Percentiles rank a stretch among this genome's conserved stretches.
These are phyloP conservation scores for Podosphaera leucotricha DNA, from an alignment of 2,329 filamentous ascomycete species.

Conservation along the genomic window DNA sequence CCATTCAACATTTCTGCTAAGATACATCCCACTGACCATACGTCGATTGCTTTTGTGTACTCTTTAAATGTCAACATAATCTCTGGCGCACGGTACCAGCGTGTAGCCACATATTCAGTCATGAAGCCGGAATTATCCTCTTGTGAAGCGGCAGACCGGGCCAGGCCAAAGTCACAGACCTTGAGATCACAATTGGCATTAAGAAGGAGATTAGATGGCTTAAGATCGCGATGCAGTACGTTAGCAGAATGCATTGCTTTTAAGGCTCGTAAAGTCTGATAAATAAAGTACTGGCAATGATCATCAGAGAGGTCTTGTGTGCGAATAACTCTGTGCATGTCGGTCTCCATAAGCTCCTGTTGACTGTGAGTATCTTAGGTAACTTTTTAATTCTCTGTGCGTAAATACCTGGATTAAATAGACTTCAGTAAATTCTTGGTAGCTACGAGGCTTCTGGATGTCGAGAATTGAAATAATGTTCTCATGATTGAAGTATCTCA, in stretches of 20 bases:
- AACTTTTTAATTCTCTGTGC: neutral
- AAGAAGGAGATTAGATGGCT: slow-evolving; percentile 86
- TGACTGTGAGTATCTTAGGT: slow-evolving; percentile 1
- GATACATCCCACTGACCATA: slow-evolving; percentile 97
- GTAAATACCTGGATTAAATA: slow-evolving; percentile 74
- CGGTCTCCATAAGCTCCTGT: slow-evolving; percentile 96
- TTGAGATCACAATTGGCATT: slow-evolving; percentile 99
- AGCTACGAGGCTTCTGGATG: slow-evolving; percentile 93
- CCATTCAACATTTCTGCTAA: slow-evolving; percentile 96
- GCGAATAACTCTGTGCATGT: slow-evolving; percentile 97
- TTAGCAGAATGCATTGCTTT: slow-evolving; percentile 99
- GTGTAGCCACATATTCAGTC: slow-evolving; percentile 98
- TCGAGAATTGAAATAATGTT: slow-evolving; percentile 99
- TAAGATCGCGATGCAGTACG: slow-evolving; percentile 88
- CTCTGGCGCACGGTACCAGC: slow-evolving; percentile 96
- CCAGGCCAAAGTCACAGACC: slow-evolving; percentile 94
- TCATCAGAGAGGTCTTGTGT: slow-evolving; percentile 97
- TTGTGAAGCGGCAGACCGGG: slow-evolving; percentile 82
- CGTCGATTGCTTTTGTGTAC: slow-evolving; percentile 98
- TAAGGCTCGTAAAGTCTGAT: slow-evolving; percentile 88
- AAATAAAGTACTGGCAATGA: slow-evolving; percentile 99
- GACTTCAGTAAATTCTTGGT: slow-evolving; percentile 89
- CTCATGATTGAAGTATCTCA: slow-evolving; percentile 98
- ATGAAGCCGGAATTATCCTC: slow-evolving; percentile 99
- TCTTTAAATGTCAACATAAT: slow-evolving; percentile 99